Conservation (phyloP, 78 protist genomes). For the Dictyostelium purpureum region DNA sequence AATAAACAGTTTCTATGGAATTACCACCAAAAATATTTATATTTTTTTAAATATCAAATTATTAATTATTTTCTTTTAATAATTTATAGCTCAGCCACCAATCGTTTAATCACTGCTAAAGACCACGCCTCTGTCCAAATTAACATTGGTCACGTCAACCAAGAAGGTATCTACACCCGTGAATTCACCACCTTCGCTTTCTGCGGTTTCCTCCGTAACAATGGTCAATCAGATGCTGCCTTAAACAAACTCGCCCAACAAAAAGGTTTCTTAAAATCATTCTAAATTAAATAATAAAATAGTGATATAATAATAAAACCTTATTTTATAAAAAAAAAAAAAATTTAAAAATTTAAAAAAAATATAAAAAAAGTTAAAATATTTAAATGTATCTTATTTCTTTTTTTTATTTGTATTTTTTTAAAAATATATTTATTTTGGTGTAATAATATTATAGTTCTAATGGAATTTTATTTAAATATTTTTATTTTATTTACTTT, state of each 20-base stretch:
- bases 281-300: slow-evolving; percentile 6
- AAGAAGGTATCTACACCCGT: slow-evolving; percentile 89
- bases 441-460: too few relatives aligned
- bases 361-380: background rate
- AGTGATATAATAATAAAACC: background rate
- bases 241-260: slow-evolving; percentile 84
- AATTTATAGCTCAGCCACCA: slow-evolving; percentile 91
- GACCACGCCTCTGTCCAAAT: slow-evolving; percentile 98
- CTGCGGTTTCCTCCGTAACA: slow-evolving; percentile 89
- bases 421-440: too few relatives aligned
- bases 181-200: slow-evolving; percentile 85
- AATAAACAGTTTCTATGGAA: too few relatives aligned
- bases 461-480: too few relatives aligned
- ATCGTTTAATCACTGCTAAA: slow-evolving; percentile 90
- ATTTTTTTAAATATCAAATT: too few relatives aligned
- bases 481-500: too few relatives aligned
- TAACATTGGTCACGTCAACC: slow-evolving; percentile 94
- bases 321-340: background rate
- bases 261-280: slow-evolving; percentile 83
- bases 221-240: slow-evolving; percentile 87
- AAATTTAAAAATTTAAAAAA: background rate
- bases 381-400: too few relatives aligned
- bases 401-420: too few relatives aligned
- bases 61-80: background rate
- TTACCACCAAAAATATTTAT: background rate